Evolutionary conservation across 495 filamentous ascomycete species (phyloP).

Genomic region (Rhypophila decipiens): DNA sequence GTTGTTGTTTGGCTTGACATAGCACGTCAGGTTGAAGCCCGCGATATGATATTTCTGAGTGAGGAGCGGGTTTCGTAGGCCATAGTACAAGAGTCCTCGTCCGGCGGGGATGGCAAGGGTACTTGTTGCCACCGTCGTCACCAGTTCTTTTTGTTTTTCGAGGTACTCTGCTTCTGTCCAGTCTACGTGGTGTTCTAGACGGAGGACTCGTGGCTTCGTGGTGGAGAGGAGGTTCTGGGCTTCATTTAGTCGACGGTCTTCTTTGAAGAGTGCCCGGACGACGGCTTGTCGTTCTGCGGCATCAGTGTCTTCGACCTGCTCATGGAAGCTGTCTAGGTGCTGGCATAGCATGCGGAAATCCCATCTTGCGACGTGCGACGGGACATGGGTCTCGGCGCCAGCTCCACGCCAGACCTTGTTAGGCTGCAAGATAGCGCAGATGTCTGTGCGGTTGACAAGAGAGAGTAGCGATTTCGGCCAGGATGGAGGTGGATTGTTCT

Average conservation of each 20-base stretch:
- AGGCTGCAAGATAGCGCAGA: slow-evolving; percentile 58
- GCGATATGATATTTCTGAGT: slow-evolving; percentile 84
- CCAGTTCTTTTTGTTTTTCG: slow-evolving; percentile 86
- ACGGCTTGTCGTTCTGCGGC: slow-evolving; percentile 77
- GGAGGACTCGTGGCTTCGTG: slow-evolving; percentile 65
- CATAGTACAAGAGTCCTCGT: slow-evolving; percentile 76
- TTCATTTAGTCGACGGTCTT: slow-evolving; percentile 82
- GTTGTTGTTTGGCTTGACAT: slow-evolving; percentile 85
- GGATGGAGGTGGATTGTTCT: slow-evolving; percentile 67
- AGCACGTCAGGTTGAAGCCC: slow-evolving; percentile 80
- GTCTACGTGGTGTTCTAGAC: slow-evolving; percentile 64
- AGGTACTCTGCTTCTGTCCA: slow-evolving; percentile 84
- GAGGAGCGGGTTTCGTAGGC: slow-evolving; percentile 72
- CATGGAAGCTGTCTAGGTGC: slow-evolving; percentile 33
- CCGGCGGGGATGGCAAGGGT: slow-evolving; percentile 84
- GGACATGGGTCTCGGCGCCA: slow-evolving; percentile 30
- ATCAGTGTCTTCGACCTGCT: slow-evolving; percentile 35
- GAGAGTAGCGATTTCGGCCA: slow-evolving; percentile 66
- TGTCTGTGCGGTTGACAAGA: slow-evolving; percentile 76
- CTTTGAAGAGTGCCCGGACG: slow-evolving; percentile 77
- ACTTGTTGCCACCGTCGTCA: slow-evolving; percentile 73
- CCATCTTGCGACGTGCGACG: slow-evolving; percentile 63
- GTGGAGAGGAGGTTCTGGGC: slow-evolving; percentile 74
- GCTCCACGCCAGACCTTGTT: slow-evolving; percentile 33
- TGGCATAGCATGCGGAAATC: slow-evolving; percentile 60